Percentiles rank a stretch among this genome's conserved stretches.
Evolutionary conservation across 345 rosid species (phyloP).

Genomic region (Salix udensis): DNA sequence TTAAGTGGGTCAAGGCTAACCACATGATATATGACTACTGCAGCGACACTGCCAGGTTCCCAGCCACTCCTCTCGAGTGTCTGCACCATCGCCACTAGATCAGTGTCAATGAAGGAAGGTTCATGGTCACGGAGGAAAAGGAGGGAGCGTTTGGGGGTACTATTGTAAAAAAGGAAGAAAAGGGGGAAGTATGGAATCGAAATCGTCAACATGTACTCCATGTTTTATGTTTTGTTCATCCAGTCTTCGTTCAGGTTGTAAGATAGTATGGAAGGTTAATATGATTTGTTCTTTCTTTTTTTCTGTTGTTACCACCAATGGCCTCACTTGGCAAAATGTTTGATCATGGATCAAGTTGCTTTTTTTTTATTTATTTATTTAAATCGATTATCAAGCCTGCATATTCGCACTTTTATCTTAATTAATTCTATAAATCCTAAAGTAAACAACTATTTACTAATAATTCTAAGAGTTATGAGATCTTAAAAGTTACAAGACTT

Average conservation of each 20-base stretch:
- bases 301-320: neutral
- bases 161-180: neutral
- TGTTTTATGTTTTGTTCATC: slow-evolving; percentile 16
- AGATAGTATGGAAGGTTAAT: neutral
- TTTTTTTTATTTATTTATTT: no score
- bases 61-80: slow-evolving; percentile 78
- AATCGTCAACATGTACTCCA: slow-evolving; percentile 19
- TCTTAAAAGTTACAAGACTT: no score
- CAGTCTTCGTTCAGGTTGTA: neutral
- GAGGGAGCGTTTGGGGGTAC: neutral
- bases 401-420: no score
- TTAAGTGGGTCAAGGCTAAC: slow-evolving; percentile 84
- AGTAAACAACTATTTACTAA: no score
- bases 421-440: no score
- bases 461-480: no score
- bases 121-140: neutral
- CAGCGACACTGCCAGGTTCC: slow-evolving; percentile 64
- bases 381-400: no score
- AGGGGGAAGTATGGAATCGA: neutral
- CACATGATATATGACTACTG: slow-evolving; percentile 95
- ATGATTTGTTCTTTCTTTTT: neutral
- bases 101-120: neutral
- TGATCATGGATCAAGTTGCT: no score
- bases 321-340: neutral
- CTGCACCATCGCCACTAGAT: slow-evolving; percentile 73